Conservation (phyloP, 192 early-diverging fungal genomes). For the Backusella circina region DNA sequence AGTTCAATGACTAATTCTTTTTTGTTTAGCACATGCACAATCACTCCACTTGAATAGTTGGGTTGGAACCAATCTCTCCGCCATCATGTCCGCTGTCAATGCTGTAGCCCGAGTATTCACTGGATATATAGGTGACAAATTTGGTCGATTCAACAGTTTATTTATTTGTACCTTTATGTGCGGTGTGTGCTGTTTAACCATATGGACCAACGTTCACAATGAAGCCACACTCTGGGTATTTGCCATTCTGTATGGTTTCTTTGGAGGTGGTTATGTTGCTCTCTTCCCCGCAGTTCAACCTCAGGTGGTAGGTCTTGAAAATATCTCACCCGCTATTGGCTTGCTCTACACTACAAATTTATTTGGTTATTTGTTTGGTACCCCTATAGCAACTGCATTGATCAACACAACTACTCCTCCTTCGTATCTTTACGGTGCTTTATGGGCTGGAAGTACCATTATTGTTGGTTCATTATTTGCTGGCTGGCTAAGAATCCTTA, state of each 20-base stretch:
- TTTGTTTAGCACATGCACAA: constrained; percentile 6
- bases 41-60: constrained; percentile 23
- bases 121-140: constrained; percentile 40
- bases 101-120: constrained; percentile 39
- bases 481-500: constrained; percentile 15
- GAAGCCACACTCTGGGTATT: constrained; percentile 36
- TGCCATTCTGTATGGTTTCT: constrained; percentile 41
- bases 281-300: constrained; percentile 36
- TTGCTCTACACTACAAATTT: constrained; percentile 38
- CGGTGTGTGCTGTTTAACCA: constrained; percentile 37
- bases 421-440: constrained; percentile 12
- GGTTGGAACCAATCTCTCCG: constrained; percentile 34
- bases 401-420: constrained; percentile 13
- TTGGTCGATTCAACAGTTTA: constrained; percentile 43
- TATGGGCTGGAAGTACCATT: constrained; percentile 17
- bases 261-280: constrained; percentile 43
- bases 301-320: constrained; percentile 36
- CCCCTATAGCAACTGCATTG: constrained; percentile 35
- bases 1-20: background rate
- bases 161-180: constrained; percentile 39
- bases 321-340: constrained; percentile 32
- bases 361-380: constrained; percentile 43
- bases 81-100: constrained; percentile 44
- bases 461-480: constrained; percentile 17
- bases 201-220: constrained; percentile 43